phyloP scores from a whole-genome alignment of 257 asterid genomes.

The Paulownia fortunei region DNA sequence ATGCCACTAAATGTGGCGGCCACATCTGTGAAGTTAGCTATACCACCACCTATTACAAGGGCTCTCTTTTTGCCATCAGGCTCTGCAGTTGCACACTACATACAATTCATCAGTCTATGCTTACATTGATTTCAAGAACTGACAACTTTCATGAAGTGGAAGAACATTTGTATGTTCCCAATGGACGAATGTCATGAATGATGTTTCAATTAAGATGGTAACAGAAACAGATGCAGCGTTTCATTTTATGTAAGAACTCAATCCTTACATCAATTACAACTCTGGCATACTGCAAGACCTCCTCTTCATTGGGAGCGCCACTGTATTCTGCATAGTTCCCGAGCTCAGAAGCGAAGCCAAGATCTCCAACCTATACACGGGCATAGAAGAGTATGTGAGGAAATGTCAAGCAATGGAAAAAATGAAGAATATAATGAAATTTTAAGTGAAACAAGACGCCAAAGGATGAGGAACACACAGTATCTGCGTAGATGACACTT shows the following conservation, averaged over 20 bases:
- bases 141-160: background rate
- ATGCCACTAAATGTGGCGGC: conserved; percentile 95
- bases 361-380: conserved; percentile 80
- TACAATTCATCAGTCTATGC: conserved; percentile 1
- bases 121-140: background rate
- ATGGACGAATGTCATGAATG: background rate
- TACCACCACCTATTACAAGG: conserved; percentile 93
- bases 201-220: too few species aligned
- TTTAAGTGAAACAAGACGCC: conserved; percentile 10
- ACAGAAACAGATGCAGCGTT: background rate
- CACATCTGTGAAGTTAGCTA: conserved; percentile 95
- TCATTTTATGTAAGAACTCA: background rate
- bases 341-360: conserved; percentile 92
- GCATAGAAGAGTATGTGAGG: background rate
- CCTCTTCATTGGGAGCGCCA: conserved; percentile 98
- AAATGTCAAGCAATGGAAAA: background rate
- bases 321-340: conserved; percentile 98
- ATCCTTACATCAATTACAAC: conserved; percentile 88
- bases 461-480: conserved; percentile 52
- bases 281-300: conserved; percentile 95
- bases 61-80: conserved; percentile 92
- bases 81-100: conserved; percentile 93
- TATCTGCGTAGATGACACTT: conserved; percentile 94
- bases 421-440: background rate
- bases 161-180: background rate